Base-by-base conservation (phyloP, 257 asterid species). In the Dorcoceras hygrometricum region DNA sequence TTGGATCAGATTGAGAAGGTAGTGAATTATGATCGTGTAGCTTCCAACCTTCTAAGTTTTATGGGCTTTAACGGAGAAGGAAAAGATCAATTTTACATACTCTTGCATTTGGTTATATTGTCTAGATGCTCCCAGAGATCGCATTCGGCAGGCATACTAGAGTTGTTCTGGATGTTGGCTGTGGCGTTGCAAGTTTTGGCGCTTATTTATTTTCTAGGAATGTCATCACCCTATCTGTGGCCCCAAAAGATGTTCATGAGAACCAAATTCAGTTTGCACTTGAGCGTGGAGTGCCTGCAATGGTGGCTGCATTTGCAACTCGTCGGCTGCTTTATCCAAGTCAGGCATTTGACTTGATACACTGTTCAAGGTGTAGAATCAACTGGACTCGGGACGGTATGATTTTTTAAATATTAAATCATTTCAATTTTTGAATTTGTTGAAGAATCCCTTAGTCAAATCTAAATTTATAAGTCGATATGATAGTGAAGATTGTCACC, bases 281-380 rank as follows among this genome's bases (percentile, higher is more conserved):
- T 5, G 95, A 87, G 63, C 79, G 90, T 46, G 95, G 95, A 7
- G 79, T 84, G 23, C 86, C 95, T 77, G 89, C 89, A 43, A 82
- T 87, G 84, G 19, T 82, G n/a, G 75, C 84, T 26, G 55, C 82
- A 27, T 77, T 82, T 60, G 82, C 80, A 27, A 60, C 77, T 12
- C 82, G 18, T 12, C 87, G 87, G 0, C 72, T 82, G 76, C 83
- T 86, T 73, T 82, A 64, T 67, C 86, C 95, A 55, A 87, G 89
- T 82, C 90, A 87, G 62, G 85, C 85, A 7, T 84, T 84, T 27
- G 95, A 87, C 77, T 66, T 84, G 66, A 80, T 84, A 71, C 95
- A 84, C 70, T 87, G 95, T 55, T 82, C 85, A 32, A 72, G 71
- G 29, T 80, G 81, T 69, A 54, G 83, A 62, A 64, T 84, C 24